A percentile compares a stretch with the other conserved stretches of the same genome.
These are phyloP conservation scores for Epithele typhae DNA, from an alignment of 768 basidiomycete genomes.

Conservation along the genomic window DNA sequence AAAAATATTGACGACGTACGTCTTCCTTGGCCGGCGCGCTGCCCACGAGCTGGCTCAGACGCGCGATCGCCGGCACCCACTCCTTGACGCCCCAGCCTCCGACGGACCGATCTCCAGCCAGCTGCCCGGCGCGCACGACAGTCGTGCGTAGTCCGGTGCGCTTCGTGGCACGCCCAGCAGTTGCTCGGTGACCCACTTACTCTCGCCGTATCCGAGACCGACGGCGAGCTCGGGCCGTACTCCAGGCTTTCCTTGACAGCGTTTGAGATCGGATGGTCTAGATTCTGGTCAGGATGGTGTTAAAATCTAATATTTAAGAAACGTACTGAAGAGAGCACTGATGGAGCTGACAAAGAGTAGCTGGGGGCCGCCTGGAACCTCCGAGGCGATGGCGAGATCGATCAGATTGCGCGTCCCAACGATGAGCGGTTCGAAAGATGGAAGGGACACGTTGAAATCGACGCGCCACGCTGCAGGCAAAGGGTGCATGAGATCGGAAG, in stretches of 20 bases:
- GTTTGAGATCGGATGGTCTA: no score
- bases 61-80: slow-evolving; percentile 43
- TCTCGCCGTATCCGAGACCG: slow-evolving; percentile 42
- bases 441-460: slow-evolving; percentile 36
- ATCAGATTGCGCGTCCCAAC: slow-evolving; percentile 18
- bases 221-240: slow-evolving; percentile 28
- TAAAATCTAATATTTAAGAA: slow-evolving; percentile 2
- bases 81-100: slow-evolving; percentile 43
- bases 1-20: slow-evolving; percentile 23
- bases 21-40: slow-evolving; percentile 31
- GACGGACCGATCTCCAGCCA: slow-evolving; percentile 33
- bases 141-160: slow-evolving; percentile 33
- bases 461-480: slow-evolving; percentile 33
- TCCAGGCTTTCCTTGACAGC: no score
- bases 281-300: not conserved
- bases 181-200: slow-evolving; percentile 42
- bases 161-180: slow-evolving; percentile 28
- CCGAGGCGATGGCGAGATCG: slow-evolving; percentile 13
- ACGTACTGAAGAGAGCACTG: slow-evolving; percentile 9
- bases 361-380: slow-evolving; percentile 13
- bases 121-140: slow-evolving; percentile 43
- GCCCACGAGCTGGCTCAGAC: slow-evolving; percentile 21
- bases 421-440: slow-evolving; percentile 34
- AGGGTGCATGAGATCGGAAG: not conserved
- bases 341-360: slow-evolving; percentile 23